Conservation (phyloP, 352 stramenopile genomes). For the Phytophthora podocarpi region DNA sequence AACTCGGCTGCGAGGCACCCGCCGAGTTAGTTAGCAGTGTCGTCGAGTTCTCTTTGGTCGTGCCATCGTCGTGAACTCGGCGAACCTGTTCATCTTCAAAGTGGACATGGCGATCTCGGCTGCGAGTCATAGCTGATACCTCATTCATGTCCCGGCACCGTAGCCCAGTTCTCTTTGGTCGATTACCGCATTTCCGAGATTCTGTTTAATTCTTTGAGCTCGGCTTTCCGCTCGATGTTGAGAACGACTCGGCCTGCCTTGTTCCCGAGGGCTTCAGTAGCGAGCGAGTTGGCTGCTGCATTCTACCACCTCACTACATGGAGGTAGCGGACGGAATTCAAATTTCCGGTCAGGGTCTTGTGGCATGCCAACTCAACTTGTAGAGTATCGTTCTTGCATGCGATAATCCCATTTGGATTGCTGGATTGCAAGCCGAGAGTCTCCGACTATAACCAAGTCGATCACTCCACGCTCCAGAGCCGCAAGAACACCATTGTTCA, state of each 20-base stretch:
- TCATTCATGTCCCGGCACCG: too few relatives aligned
- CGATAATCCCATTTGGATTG: slow-evolving; percentile 13
- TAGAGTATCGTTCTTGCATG: slow-evolving; percentile 1
- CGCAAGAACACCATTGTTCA: background rate
- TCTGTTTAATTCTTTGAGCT: too few relatives aligned
- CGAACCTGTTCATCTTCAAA: too few relatives aligned
- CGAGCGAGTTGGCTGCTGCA: background rate
- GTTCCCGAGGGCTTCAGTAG: background rate
- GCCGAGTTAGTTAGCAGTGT: too few relatives aligned
- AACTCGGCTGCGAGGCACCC: too few relatives aligned
- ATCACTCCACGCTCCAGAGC: background rate
- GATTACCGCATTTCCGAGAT: too few relatives aligned
- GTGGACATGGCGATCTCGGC: too few relatives aligned
- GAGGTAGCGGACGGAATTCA: background rate
- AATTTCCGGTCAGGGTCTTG: background rate
- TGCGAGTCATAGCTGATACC: too few relatives aligned
- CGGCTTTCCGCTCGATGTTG: background rate
- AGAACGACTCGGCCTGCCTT: background rate
- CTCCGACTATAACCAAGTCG: slow-evolving; percentile 2
- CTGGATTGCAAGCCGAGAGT: slow-evolving; percentile 7
- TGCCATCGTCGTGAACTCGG: too few relatives aligned
- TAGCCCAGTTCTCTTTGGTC: too few relatives aligned
- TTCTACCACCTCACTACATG: background rate
- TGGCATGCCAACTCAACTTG: background rate
- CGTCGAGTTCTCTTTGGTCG: too few relatives aligned